A percentile compares a stretch with the other conserved stretches of the same genome.
phyloP scores from a whole-genome alignment of 2,329 filamentous ascomycete species.

The Dryadomyces quercivorus region DNA sequence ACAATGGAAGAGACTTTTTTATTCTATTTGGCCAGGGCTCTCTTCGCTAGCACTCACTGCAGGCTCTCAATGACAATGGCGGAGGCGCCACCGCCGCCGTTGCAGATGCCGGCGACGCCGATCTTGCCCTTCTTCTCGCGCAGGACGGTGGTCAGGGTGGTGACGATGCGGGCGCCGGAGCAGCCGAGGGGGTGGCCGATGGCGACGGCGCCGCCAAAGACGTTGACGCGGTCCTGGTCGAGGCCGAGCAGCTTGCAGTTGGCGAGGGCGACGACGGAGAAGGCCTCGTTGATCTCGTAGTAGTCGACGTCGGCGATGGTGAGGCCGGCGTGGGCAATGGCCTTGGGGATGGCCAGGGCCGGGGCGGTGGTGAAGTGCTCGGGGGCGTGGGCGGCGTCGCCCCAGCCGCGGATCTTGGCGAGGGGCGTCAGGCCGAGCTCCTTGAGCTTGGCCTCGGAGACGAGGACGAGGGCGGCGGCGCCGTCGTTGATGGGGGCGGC shows the following conservation, averaged over 20 bases:
- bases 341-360: slow-evolving; percentile 90
- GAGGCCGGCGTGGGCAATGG: slow-evolving; percentile 85
- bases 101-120: slow-evolving; percentile 91
- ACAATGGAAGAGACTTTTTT: too few relatives aligned
- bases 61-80: slow-evolving; percentile 79
- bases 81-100: slow-evolving; percentile 90
- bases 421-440: slow-evolving; percentile 83
- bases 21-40: background rate
- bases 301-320: slow-evolving; percentile 69
- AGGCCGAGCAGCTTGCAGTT: slow-evolving; percentile 88
- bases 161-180: slow-evolving; percentile 86
- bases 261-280: slow-evolving; percentile 89
- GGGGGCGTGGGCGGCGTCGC: slow-evolving; percentile 80
- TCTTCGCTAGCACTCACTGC: slow-evolving; percentile 25
- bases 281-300: slow-evolving; percentile 99
- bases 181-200: slow-evolving; percentile 91
- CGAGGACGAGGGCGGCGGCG: slow-evolving; percentile 81
- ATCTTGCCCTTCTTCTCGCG: slow-evolving; percentile 88
- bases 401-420: slow-evolving; percentile 96
- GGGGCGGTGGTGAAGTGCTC: slow-evolving; percentile 95
- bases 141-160: slow-evolving; percentile 78
- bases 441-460: slow-evolving; percentile 89
- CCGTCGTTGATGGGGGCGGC: slow-evolving; percentile 94
- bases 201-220: slow-evolving; percentile 89
- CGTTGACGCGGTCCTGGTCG: slow-evolving; percentile 76